Base-by-base conservation (phyloP, 371 early-diverging fungal species). In the Mortierella sp. region DNA sequence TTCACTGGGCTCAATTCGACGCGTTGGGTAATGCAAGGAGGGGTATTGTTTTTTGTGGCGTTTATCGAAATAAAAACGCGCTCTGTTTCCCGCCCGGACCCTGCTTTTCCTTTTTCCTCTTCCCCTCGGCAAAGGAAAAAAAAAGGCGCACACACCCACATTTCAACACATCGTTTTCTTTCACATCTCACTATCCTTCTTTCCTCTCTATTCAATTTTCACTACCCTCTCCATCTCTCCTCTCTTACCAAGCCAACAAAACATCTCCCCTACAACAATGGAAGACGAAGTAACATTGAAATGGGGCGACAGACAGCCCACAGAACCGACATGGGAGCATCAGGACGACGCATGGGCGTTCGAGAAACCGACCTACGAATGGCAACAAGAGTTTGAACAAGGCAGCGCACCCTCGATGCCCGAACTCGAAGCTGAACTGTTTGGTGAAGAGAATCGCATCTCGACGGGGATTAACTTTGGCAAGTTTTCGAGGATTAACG, bases 291-390 rank as follows among this genome's bases (percentile, higher is more conserved):
- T 72, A 37, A 40, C 44, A 5, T 8, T 40, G 64, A 72, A 51
- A 31, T 73, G 74, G 77, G 77, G 74, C 31, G 73, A 61, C 26
- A 55, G 67, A 61, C 21, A n/a, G 26, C 55, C 55, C 4, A 40
- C 40, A 53, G 73, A 61, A 40, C 21, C 24, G 5, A 34, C 61
- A 24, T 67, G 64, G 67, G 77, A 71, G 48, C 43, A 37, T 44
- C 46, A 74, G 50, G 74, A 79, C 40, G 72, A 48, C n/a, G 28
- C 54, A 24, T 83, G 79, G 79, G 79, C 78, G 40, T 81, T 72
- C 37, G 77, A 81, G 26, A 76, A 73, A 24, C 74, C 69, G 0
- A 74, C 76, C 0, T 85, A 85, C 48, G 81, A 85, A 72, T 85
- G 81, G 81, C n/a, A 51, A 11, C 51, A 74, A 31, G 76, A 75